Evolutionary conservation across 1,284 basidiomycete genomes (phyloP), one percentile per base, ranked within the genome.

Genomic region (Fomitopsis betulina): DNA sequence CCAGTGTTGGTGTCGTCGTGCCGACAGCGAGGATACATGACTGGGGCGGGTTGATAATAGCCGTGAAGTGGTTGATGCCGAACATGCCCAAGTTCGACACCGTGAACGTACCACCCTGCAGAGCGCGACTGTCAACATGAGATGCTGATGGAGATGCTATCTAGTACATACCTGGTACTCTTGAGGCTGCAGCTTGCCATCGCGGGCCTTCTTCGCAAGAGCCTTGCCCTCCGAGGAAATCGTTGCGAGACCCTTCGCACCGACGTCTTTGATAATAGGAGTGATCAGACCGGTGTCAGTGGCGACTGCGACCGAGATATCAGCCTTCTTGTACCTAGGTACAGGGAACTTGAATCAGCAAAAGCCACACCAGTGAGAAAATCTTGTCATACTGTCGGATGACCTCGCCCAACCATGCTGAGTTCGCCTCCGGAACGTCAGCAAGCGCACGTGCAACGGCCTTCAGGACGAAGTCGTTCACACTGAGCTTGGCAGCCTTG

Each of bases 71-170:
- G 58, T 87, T 86, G 68, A 96, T 85, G 66, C 94, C 96, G 71
- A 85, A 97, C 97, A 99, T 99, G 77, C 97, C 97, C 65, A 99
- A 84, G 79, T 99, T 99, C 65, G 97, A 99, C 73, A 99, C 94
- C 57, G 97, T 99, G 80, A 99, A 99, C 12, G 94, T 92, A 57
- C 97, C 97, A 63, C 97, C 97, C 89, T 94, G 68, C 32, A 50
- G 5, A 32, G 5, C 8, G 17, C 12, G 6, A 12, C 2, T 2
- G 49, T 51, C 33, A 51, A 19, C 6, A 33, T 56, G 7, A 51
- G 13, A 12, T 30, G n/a, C 43, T 1, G 56, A 27, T 37, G 43
- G 39, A 50, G 55, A 27, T 56, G 13, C 40, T 60, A 35, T 42
- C 13, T 33, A 13, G 12, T 8, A 66, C 70, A 57, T 66, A 88